These are phyloP conservation scores for Rauvolfia tetraphylla DNA, from an alignment of 257 asterid species.

Conservation along the genomic window DNA sequence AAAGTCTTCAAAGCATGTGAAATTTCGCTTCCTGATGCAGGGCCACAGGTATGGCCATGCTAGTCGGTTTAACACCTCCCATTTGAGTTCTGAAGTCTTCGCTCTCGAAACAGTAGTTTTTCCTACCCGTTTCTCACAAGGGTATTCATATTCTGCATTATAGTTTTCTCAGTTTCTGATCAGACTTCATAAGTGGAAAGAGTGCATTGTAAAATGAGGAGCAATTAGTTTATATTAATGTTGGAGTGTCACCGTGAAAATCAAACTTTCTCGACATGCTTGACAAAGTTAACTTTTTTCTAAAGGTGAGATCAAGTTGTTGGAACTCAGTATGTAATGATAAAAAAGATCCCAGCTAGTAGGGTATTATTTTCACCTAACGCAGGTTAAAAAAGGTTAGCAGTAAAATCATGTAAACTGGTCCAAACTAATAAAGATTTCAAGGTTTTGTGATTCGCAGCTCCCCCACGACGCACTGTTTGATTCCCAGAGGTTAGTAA, in stretches of 20 bases:
- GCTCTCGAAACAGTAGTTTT: neutral
- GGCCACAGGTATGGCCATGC: constrained; percentile 30
- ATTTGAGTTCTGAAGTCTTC: neutral
- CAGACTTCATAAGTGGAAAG: neutral
- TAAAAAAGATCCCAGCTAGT: neutral
- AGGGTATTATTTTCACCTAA: constrained; percentile 5
- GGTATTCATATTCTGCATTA: neutral
- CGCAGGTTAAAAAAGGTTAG: neutral
- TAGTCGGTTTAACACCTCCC: constrained; percentile 4
- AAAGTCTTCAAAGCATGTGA: constrained; percentile 53
- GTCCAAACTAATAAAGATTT: too few species aligned
- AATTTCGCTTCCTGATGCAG: constrained; percentile 25
- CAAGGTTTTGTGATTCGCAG: neutral
- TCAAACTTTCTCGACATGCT: too few species aligned
- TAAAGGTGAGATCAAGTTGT: constrained; percentile 7
- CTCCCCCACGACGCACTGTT: constrained; percentile 7
- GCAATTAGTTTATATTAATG: neutral
- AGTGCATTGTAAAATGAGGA: neutral
- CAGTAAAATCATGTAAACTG: constrained; percentile 1
- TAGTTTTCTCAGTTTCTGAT: neutral
- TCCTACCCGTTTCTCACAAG: neutral
- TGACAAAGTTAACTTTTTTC: neutral
- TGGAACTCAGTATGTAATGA: neutral
- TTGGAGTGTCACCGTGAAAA: too few species aligned
- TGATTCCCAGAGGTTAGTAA: constrained; percentile 26